Base-by-base conservation (phyloP, 192 early-diverging fungal genomes). In the Podila epigama region DNA sequence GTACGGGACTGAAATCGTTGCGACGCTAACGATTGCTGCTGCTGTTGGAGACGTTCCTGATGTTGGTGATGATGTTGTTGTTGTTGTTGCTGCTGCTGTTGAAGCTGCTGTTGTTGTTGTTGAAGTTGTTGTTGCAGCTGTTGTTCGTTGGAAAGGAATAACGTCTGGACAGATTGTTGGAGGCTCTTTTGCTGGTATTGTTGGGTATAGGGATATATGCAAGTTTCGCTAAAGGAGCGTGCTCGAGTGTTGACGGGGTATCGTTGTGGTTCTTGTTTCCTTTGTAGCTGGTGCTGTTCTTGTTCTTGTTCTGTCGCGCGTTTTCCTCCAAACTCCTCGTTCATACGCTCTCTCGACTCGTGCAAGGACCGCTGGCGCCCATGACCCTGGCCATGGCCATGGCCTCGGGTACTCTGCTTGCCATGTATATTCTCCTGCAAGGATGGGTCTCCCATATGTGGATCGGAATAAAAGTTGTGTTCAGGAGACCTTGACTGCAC, bases 141-240 rank as follows among this genome's bases (percentile, higher is more conserved):
- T n/a, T n/a, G n/a, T n/a, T n/a, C n/a, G n/a, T n/a, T n/a, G n/a
- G n/a, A n/a, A n/a, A n/a, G n/a, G n/a, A n/a, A n/a, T n/a, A n/a
- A n/a, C n/a, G n/a, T n/a, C n/a, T n/a, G n/a, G n/a, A n/a, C n/a
- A n/a, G n/a, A n/a, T n/a, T n/a, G n/a, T n/a, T n/a, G n/a, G n/a
- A n/a, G n/a, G n/a, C n/a, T n/a, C 44, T 22, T 22, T 18, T 22
- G n/a, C 2, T 54, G 52, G 15, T 32, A 25, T 4, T 22, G 52
- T 16, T 63, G 70, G 58, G 64, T 66, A 61, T 66, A 66, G n/a
- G 64, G 64, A 39, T 57, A 59, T 18, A 68, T 58, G 25, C 55
- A 42, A 1, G 73, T 68, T 51, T 77, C 73, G 53, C 73, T 77
- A 28, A 68, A 77, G 1, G 73, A 77, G 1, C 73, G 58, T n/a